Base-by-base conservation (phyloP, 208 protist genomes). In the Crithidia mellificae region DNA sequence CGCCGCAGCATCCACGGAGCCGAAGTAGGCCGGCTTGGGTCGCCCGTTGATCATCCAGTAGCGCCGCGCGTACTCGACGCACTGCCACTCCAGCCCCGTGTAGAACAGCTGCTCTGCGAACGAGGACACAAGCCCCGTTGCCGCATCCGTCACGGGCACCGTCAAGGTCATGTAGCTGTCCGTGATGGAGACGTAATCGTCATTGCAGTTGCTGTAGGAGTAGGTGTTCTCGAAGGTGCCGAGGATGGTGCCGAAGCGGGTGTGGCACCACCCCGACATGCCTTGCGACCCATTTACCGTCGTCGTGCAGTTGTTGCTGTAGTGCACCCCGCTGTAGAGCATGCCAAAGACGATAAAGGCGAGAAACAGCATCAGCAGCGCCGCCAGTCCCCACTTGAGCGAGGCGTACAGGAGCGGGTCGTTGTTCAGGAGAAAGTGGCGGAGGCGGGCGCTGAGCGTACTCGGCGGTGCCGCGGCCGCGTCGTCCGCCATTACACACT, bases 21-120 rank as follows among this genome's bases (percentile, higher is more conserved):
- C 85, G 63, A 95, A 93, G 34, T 59, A 20, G 25, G 84, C 87
- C 1, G 82, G 86, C 22, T 30, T 29, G 0, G 90, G 87, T 0
- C 5, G 61, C 0, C 87, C 90, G 4, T 47, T 65, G n/a, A 95
- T 62, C 82, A 93, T 88, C 87, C 87, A 93, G 72, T 95, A 95
- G 32, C 90, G 83, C 27, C 90, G 68, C 11, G 90, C 90, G 76
- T 91, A 95, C 77, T 95, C 87, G 27, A 95, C 87, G 50, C 90
- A 95, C 71, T 95, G 87, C 90, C 90, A 95, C 66, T 81, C 70
- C 77, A 95, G 74, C 6, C 90, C 90, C 15, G 43, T 87, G 4
- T n/a, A n/a, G n/a, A n/a, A n/a, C n/a, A n/a, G n/a, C n/a, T n/a
- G n/a, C n/a, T n/a, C n/a, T n/a, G n/a, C n/a, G n/a, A n/a, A n/a